Evolutionary conservation across 2,329 filamentous ascomycete genomes (phyloP).

Genomic region (Aspergillus neotritici): DNA sequence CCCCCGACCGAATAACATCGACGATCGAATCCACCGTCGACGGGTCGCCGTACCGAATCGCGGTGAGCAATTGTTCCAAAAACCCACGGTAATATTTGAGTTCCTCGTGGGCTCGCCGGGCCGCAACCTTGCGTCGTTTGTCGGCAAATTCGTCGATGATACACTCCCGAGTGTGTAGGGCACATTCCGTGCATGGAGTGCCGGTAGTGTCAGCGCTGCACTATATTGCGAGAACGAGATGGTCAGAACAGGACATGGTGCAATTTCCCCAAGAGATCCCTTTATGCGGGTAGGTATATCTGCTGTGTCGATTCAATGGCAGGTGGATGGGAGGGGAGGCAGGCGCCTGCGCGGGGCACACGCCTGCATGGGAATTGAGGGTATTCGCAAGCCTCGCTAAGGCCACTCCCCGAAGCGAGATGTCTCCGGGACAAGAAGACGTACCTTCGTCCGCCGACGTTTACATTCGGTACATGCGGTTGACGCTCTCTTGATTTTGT

Average conservation of each 20-base stretch:
- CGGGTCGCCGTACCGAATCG: constrained; percentile 21
- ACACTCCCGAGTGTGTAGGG: constrained; percentile 28
- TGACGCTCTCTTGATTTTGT: constrained; percentile 31
- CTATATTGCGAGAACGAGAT: constrained; percentile 10
- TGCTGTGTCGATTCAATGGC: too few species aligned
- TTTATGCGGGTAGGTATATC: too few species aligned
- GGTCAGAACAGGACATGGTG: background rate
- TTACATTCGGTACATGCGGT: constrained; percentile 36
- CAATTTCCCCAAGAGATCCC: too few species aligned
- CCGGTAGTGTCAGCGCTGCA: constrained; percentile 23
- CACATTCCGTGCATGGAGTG: constrained; percentile 31
- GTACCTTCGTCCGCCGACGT: constrained; percentile 34
- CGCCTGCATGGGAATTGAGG: too few species aligned
- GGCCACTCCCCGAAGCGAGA: too few species aligned
- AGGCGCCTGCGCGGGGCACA: too few species aligned
- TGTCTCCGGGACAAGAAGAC: background rate
- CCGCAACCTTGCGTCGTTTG: constrained; percentile 33
- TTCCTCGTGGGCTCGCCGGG: constrained; percentile 25
- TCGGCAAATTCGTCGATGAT: constrained; percentile 31
- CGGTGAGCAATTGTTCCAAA: constrained; percentile 22
- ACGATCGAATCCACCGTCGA: constrained; percentile 20
- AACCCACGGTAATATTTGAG: constrained; percentile 23
- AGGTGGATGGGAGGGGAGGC: too few species aligned
- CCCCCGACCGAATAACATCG: constrained; percentile 23
- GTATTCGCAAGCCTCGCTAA: too few species aligned